These are phyloP conservation scores for Aquilaria malaccensis DNA, from an alignment of 345 rosid species.

Conservation along the genomic window DNA sequence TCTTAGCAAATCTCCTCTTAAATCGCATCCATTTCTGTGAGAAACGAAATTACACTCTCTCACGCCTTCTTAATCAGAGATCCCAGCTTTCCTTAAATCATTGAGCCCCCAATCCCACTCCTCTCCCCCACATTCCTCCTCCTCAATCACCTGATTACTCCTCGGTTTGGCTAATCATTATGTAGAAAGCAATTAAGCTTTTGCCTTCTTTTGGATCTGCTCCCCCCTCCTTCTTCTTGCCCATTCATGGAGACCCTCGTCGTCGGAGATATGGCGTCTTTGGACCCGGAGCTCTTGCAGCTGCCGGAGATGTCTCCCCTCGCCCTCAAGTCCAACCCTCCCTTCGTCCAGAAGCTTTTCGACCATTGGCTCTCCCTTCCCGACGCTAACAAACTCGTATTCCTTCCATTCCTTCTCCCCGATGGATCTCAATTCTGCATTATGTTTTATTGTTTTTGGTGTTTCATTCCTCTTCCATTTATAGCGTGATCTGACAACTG, in stretches of 20 bases:
- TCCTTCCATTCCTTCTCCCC: not conserved
- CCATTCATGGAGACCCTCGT: conserved; percentile 28
- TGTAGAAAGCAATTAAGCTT: not conserved
- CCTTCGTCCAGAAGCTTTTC: conserved; percentile 67
- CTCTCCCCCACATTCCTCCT: not conserved
- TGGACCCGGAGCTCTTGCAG: conserved; percentile 84
- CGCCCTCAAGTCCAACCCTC: conserved; percentile 66
- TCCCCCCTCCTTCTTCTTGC: not conserved
- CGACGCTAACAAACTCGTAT: conserved; percentile 74
- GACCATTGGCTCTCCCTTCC: conserved; percentile 96
- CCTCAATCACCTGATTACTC: conserved; percentile 8
- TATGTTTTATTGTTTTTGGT: conserved; percentile 3
- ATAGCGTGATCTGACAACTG: not conserved
- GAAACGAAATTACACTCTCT: not conserved
- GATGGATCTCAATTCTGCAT: not conserved
- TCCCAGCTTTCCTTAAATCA: not conserved
- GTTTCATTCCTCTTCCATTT: not conserved
- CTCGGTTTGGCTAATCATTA: conserved; percentile 15
- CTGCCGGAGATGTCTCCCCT: conserved; percentile 72
- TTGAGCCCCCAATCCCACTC: conserved; percentile 13
- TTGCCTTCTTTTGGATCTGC: not conserved
- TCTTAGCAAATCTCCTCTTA: conserved; percentile 13
- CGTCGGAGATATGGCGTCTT: conserved; percentile 47
- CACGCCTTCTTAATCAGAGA: conserved; percentile 9
- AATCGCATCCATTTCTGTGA: conserved; percentile 24